Conservation (phyloP, 106 monocot species). For the Apostasia shenzhenica region DNA sequence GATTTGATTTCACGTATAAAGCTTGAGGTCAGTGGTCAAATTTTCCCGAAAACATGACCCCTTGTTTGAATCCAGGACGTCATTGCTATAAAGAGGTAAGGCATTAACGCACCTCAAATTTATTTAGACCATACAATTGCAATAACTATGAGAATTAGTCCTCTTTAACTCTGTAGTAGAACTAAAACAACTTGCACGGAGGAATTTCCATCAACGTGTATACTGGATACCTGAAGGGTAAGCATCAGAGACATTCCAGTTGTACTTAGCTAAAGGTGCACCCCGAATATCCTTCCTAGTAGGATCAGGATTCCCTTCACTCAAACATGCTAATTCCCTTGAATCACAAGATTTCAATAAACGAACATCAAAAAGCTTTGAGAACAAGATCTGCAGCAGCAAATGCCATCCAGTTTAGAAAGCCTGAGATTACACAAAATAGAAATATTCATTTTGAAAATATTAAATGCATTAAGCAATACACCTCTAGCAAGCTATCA, state of each 20-base stretch:
- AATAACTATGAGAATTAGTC: background rate
- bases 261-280: background rate
- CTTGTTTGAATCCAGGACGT: too few relatives aligned
- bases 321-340: background rate
- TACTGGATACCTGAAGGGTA: background rate
- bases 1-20: too few relatives aligned
- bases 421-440: background rate
- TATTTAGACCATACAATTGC: background rate
- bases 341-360: slow-evolving; percentile 3
- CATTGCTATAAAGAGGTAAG: too few relatives aligned
- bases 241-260: background rate
- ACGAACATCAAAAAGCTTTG: slow-evolving; percentile 4
- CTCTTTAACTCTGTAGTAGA: background rate
- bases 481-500: slow-evolving; percentile 3
- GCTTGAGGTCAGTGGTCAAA: too few relatives aligned
- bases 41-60: too few relatives aligned
- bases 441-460: background rate
- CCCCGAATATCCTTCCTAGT: background rate
- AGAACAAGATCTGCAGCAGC: background rate
- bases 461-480: background rate
- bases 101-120: background rate
- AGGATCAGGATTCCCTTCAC: background rate
- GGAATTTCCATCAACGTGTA: background rate
- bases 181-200: too few relatives aligned
- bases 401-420: background rate